Evolutionary conservation across 306 rosid species (phyloP).

Genomic region (Cicer bijugum): DNA sequence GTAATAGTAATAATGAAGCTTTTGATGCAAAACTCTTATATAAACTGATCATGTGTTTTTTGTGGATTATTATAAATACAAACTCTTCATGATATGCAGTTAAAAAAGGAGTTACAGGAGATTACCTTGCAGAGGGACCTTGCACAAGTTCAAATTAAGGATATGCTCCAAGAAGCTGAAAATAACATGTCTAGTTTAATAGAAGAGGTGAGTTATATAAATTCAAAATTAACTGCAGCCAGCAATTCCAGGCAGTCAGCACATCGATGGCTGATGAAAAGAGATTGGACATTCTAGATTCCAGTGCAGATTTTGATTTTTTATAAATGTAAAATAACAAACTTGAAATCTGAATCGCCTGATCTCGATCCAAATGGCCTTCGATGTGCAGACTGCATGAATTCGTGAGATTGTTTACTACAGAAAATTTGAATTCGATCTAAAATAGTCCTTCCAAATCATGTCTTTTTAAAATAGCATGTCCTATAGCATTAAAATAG

Average conservation of each 20-base stretch:
- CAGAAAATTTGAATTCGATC: too few species aligned
- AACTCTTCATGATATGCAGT: constrained; percentile 56
- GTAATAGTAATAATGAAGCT: constrained; percentile 57
- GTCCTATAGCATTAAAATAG: constrained; percentile 34
- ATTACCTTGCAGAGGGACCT: constrained; percentile 66
- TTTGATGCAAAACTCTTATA: neutral
- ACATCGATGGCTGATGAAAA: too few species aligned
- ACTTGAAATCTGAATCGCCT: too few species aligned
- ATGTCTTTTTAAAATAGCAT: neutral
- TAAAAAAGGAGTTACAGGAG: constrained; percentile 72
- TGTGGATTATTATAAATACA: constrained; percentile 25
- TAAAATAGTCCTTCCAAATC: too few species aligned
- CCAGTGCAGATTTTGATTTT: too few species aligned
- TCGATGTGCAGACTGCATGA: too few species aligned
- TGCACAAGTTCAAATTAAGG: constrained; percentile 79
- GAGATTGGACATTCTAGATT: too few species aligned
- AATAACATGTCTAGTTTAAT: constrained; percentile 57
- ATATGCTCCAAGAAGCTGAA: constrained; percentile 63
- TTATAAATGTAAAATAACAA: too few species aligned
- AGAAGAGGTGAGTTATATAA: constrained; percentile 54
- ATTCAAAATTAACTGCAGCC: too few species aligned
- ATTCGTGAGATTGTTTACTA: too few species aligned
- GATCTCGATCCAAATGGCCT: too few species aligned
- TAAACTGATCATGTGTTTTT: constrained; percentile 24
- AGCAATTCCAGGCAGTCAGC: too few species aligned